phyloP scores from a whole-genome alignment of 2,329 filamentous ascomycete species.

The Tolypocladium nubicola region DNA sequence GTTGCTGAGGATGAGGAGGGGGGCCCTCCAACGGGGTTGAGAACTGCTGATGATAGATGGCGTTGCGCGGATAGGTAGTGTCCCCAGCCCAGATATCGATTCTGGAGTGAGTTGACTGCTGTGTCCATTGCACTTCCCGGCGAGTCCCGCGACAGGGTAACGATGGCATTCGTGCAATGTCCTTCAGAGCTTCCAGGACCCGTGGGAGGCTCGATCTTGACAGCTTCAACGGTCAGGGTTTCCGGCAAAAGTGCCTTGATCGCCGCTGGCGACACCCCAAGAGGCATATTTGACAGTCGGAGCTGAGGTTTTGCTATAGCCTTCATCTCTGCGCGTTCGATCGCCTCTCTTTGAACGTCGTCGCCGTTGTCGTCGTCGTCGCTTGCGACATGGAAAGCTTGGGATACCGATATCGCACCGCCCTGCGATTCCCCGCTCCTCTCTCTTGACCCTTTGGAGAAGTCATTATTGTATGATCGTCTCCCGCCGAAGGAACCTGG shows the following conservation, averaged over 20 bases:
- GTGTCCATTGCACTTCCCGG: slow-evolving; percentile 75
- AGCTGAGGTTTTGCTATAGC: slow-evolving; percentile 53
- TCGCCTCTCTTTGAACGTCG: slow-evolving; percentile 25
- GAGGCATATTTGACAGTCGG: slow-evolving; percentile 49
- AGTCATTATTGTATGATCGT: slow-evolving; percentile 34
- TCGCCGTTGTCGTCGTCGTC: slow-evolving; percentile 48
- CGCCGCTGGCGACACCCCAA: slow-evolving; percentile 45
- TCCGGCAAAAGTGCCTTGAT: slow-evolving; percentile 50
- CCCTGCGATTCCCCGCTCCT: slow-evolving; percentile 23
- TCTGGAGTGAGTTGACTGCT: slow-evolving; percentile 67
- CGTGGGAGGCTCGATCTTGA: slow-evolving; percentile 55
- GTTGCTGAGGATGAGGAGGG: slow-evolving; percentile 32
- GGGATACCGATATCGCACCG: slow-evolving; percentile 48
- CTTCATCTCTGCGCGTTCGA: slow-evolving; percentile 41
- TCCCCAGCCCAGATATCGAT: slow-evolving; percentile 76
- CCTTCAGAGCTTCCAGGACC: slow-evolving; percentile 48
- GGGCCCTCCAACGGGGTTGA: slow-evolving; percentile 29
- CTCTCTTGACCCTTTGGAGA: slow-evolving; percentile 23
- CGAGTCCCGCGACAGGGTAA: slow-evolving; percentile 71
- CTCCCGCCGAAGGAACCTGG: slow-evolving; percentile 42
- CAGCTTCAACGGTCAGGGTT: slow-evolving; percentile 56
- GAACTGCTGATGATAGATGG: slow-evolving; percentile 68
- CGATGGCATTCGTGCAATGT: slow-evolving; percentile 66
- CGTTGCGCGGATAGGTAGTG: slow-evolving; percentile 72
- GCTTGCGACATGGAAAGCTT: slow-evolving; percentile 62